A percentile compares a stretch with the other conserved stretches of the same genome.
Evolutionary conservation across 345 rosid species (phyloP).

Genomic region (Cochlearia excelsa): DNA sequence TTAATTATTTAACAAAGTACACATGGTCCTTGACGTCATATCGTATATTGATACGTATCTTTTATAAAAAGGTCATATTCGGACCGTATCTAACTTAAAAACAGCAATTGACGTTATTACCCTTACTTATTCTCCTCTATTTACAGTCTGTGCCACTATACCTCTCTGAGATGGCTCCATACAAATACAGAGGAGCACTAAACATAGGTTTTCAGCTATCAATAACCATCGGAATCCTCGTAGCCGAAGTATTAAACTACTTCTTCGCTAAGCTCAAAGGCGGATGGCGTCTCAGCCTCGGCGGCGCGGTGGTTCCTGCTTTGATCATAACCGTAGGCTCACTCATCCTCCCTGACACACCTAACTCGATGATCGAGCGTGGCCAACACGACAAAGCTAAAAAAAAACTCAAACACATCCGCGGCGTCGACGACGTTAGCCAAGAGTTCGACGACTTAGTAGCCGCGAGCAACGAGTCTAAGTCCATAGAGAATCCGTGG

Average conservation of each 20-base stretch:
- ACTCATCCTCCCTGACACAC: conserved; percentile 81
- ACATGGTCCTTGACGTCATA: conserved; percentile 14
- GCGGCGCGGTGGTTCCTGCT: conserved; percentile 98
- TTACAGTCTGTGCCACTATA: conserved; percentile 92
- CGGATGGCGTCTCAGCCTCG: conserved; percentile 91
- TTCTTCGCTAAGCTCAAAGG: conserved; percentile 80
- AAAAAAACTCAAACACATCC: conserved; percentile 53
- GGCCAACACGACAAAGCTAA: conserved; percentile 64
- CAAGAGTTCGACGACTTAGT: conserved; percentile 77
- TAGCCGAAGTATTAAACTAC: conserved; percentile 77
- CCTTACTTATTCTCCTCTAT: conserved; percentile 4
- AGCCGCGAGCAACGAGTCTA: conserved; percentile 72
- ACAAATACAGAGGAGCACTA: conserved; percentile 84
- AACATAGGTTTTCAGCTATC: conserved; percentile 93
- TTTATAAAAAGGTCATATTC: conserved; percentile 26
- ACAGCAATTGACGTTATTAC: background rate
- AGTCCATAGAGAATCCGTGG: conserved; percentile 75
- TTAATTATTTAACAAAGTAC: background rate
- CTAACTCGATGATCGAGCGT: conserved; percentile 93
- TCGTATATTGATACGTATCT: background rate
- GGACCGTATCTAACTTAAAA: conserved; percentile 13
- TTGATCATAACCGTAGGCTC: conserved; percentile 78
- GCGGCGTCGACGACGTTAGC: conserved; percentile 66
- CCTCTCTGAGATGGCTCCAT: conserved; percentile 97
- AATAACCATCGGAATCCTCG: conserved; percentile 79